phyloP scores from a whole-genome alignment of 2,329 filamentous ascomycete genomes.

The Coleophoma eucalyptorum region DNA sequence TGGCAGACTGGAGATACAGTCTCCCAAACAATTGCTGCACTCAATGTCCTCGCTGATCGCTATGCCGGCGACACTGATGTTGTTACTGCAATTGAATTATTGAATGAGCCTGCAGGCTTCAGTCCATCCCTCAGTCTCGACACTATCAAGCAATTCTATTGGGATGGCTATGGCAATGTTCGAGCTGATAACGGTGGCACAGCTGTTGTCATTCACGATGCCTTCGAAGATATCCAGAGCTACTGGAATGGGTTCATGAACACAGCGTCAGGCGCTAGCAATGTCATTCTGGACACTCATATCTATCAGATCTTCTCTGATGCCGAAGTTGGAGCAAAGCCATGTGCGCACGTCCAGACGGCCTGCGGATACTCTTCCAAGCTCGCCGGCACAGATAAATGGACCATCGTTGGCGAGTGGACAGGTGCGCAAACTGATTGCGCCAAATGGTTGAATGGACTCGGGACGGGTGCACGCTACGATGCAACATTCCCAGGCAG shows the following conservation, averaged over 20 bases:
- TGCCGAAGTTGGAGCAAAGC: conserved; percentile 30
- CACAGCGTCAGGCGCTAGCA: conserved; percentile 35
- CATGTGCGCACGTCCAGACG: conserved; percentile 33
- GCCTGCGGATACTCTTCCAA: conserved; percentile 33
- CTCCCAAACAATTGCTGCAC: conserved; percentile 29
- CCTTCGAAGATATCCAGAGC: conserved; percentile 45
- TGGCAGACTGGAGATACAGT: conserved; percentile 43
- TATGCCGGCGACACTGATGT: conserved; percentile 36
- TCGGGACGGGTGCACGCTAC: conserved; percentile 54
- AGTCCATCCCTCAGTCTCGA: conserved; percentile 26
- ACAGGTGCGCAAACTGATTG: conserved; percentile 38
- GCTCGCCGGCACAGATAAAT: conserved; percentile 27
- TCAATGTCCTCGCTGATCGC: conserved; percentile 33
- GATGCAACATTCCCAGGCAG: conserved; percentile 32
- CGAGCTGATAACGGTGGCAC: conserved; percentile 39
- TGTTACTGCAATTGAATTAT: conserved; percentile 37
- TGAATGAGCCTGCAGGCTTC: conserved; percentile 35
- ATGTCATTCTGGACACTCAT: conserved; percentile 37
- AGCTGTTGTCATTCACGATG: conserved; percentile 54
- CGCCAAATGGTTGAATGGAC: conserved; percentile 47
- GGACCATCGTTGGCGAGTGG: conserved; percentile 39
- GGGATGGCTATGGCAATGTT: conserved; percentile 46
- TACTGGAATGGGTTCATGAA: conserved; percentile 61
- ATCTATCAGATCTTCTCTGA: conserved; percentile 39
- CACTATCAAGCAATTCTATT: conserved; percentile 35